Conservation (phyloP, 345 rosid genomes). For the Adansonia digitata region DNA sequence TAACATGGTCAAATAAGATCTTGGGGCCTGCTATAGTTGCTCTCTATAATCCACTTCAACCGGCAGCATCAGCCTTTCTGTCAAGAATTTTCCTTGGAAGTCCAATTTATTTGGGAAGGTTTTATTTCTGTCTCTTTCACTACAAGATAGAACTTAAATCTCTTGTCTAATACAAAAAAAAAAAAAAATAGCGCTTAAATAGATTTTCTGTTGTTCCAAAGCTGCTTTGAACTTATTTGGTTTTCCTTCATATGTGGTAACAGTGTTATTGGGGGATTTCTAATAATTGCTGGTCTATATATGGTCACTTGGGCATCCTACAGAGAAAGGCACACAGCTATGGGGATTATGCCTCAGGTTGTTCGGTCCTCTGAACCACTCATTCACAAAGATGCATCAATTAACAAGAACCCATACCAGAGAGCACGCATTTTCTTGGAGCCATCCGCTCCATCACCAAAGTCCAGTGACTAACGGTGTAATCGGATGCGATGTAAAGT, state of each 20-base stretch:
- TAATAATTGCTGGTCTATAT: slow-evolving; percentile 75
- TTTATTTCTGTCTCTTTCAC: not conserved
- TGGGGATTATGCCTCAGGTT: slow-evolving; percentile 26
- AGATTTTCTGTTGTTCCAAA: not conserved
- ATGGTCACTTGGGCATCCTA: slow-evolving; percentile 89
- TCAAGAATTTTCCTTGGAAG: slow-evolving; percentile 93
- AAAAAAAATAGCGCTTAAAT: not conserved
- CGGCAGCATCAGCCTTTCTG: slow-evolving; percentile 77
- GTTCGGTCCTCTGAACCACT: slow-evolving; percentile 49
- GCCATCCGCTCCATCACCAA: slow-evolving; percentile 25
- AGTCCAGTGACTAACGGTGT: slow-evolving; percentile 34
- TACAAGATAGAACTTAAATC: not conserved
- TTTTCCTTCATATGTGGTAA: slow-evolving; percentile 3
- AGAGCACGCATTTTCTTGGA: slow-evolving; percentile 47
- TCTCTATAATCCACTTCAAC: slow-evolving; percentile 95
- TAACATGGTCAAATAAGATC: slow-evolving; percentile 97
- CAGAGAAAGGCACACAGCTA: slow-evolving; percentile 40
- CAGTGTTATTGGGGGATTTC: slow-evolving; percentile 79
- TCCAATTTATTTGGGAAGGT: slow-evolving; percentile 94
- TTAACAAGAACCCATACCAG: slow-evolving; percentile 34
- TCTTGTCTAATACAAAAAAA: not conserved
- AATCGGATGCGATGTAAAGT: not conserved
- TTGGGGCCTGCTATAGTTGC: slow-evolving; percentile 95
- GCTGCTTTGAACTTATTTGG: slow-evolving; percentile 2
- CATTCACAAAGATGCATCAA: slow-evolving; percentile 44